Evolutionary conservation across 164 flowering plant species (phyloP).

Genomic region (Tinospora cordifolia): DNA sequence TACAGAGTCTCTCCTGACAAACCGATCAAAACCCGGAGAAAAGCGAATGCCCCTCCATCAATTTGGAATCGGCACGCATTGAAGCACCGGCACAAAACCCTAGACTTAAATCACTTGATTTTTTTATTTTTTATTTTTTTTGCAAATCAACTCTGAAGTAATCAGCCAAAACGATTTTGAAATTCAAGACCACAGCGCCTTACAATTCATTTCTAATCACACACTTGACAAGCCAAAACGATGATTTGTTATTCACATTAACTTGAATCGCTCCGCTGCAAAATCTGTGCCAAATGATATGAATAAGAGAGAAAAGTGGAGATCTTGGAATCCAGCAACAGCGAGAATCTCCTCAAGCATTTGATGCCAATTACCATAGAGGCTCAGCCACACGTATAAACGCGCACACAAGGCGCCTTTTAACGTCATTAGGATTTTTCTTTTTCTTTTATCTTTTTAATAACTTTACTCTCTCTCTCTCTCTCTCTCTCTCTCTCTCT

Average conservation of each 20-base stretch:
- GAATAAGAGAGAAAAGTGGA: conserved; percentile 12
- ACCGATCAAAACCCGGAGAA: no score
- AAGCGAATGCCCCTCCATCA: no score
- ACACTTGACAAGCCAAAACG: no score
- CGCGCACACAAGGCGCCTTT: background rate
- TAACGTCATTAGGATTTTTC: no score
- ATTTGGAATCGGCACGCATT: no score
- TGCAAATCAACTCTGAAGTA: background rate
- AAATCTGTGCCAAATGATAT: background rate
- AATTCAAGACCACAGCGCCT: background rate
- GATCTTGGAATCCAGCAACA: conserved; percentile 59
- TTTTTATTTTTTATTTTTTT: no score
- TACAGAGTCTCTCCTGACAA: no score
- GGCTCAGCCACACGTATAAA: background rate
- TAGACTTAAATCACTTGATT: background rate
- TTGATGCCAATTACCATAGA: conserved; percentile 65
- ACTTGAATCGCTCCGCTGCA: no score
- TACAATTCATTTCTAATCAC: no score
- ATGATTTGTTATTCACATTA: no score
- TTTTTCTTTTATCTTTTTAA: no score
- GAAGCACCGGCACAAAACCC: background rate
- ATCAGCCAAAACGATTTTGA: background rate
- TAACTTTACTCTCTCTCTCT: background rate
- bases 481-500: background rate
- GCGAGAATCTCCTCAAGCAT: conserved; percentile 66